Conservation (phyloP, 768 basidiomycete genomes). For the Agrocybe pediades region DNA sequence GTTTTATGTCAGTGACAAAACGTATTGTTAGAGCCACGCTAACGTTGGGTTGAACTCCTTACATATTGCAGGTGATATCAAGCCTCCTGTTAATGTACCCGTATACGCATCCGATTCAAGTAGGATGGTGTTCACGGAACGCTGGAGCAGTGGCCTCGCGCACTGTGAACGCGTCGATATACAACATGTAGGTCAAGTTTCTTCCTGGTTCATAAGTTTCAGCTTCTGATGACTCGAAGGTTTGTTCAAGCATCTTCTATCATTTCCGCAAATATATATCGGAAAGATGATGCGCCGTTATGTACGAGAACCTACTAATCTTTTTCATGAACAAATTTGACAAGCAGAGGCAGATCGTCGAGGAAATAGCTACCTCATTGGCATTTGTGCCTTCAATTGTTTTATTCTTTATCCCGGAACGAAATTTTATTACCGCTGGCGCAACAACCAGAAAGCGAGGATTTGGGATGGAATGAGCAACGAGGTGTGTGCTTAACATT, state of each 20-base stretch:
- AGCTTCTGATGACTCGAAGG: neutral
- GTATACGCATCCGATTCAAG: slow-evolving; percentile 54
- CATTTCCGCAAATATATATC: slow-evolving; percentile 59
- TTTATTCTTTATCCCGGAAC: slow-evolving; percentile 53
- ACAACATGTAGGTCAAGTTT: slow-evolving; percentile 46
- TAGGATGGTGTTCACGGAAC: slow-evolving; percentile 63
- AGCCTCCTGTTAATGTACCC: slow-evolving; percentile 18
- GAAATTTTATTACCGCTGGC: slow-evolving; percentile 59
- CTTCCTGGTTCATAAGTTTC: neutral
- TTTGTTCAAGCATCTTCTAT: slow-evolving; percentile 34
- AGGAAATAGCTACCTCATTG: slow-evolving; percentile 59
- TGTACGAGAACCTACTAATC: slow-evolving; percentile 37
- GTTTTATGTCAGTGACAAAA: slow-evolving; percentile 53
- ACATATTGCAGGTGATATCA: slow-evolving; percentile 16
- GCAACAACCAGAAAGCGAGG: slow-evolving; percentile 53
- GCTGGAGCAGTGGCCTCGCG: slow-evolving; percentile 60
- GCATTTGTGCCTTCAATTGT: slow-evolving; percentile 51
- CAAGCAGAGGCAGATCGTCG: slow-evolving; percentile 47
- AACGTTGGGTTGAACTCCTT: neutral
- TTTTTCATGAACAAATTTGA: neutral
- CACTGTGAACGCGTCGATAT: slow-evolving; percentile 60
- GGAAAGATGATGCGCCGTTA: slow-evolving; percentile 54
- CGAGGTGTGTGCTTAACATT: slow-evolving; percentile 32
- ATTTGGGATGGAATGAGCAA: slow-evolving; percentile 60
- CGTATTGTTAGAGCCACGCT: no score